Conservation (phyloP, 768 basidiomycete genomes). For the Hebeloma cylindrosporum region DNA sequence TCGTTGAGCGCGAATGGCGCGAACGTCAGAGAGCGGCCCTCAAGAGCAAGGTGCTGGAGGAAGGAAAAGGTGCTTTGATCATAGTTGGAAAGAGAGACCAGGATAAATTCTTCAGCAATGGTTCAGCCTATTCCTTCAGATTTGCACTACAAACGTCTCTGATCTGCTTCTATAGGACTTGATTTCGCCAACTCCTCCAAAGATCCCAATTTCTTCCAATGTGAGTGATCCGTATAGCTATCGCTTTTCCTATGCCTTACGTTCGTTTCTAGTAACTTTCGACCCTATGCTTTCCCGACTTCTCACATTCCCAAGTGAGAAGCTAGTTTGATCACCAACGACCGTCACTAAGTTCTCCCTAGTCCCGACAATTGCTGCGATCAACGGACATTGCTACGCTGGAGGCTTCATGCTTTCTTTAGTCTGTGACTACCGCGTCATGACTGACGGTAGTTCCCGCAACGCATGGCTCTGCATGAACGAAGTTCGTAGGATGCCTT, state of each 20-base stretch:
- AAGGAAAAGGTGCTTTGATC: conserved; percentile 68
- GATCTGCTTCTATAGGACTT: conserved; percentile 52
- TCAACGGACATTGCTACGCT: conserved; percentile 87
- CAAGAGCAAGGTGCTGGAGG: conserved; percentile 45
- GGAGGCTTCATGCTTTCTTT: conserved; percentile 79
- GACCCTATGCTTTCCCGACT: conserved; percentile 72
- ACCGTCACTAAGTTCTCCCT: conserved; percentile 5
- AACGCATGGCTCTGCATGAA: conserved; percentile 93
- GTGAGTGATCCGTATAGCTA: conserved; percentile 33
- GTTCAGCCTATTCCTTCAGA: too few relatives aligned
- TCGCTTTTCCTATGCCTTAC: conserved; percentile 4
- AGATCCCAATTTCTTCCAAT: conserved; percentile 64
- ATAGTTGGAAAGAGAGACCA: conserved; percentile 74
- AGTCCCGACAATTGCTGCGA: conserved; percentile 80
- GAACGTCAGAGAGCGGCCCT: conserved; percentile 46
- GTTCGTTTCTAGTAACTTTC: conserved; percentile 53
- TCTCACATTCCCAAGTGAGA: conserved; percentile 74
- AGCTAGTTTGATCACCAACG: conserved; percentile 2
- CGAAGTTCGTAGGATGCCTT: conserved; percentile 51
- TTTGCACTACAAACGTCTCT: conserved; percentile 2
- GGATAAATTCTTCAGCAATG: conserved; percentile 90
- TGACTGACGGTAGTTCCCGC: conserved; percentile 77
- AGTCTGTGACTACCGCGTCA: conserved; percentile 85
- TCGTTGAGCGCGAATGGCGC: conserved; percentile 73
- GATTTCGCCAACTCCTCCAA: conserved; percentile 53